Percentiles rank a stretch among this genome's conserved stretches.
phyloP scores from a whole-genome alignment of 1,139 yeast species.

The Magnusiomyces paraingens region DNA sequence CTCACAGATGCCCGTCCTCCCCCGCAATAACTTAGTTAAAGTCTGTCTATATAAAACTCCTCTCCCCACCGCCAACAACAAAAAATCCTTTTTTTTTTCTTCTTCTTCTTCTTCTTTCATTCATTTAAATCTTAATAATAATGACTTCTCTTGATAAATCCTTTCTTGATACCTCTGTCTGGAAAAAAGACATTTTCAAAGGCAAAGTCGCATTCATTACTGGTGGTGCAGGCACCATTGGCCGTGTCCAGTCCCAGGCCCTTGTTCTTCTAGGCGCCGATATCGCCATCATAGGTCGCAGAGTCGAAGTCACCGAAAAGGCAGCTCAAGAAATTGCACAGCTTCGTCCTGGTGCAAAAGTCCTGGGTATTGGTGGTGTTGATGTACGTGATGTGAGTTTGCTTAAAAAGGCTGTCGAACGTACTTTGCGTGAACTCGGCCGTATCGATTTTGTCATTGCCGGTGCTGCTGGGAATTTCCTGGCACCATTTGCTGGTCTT shows the following conservation, averaged over 20 bases:
- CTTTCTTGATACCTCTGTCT: slow-evolving; percentile 29
- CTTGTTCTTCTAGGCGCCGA: slow-evolving; percentile 74
- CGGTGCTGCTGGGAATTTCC: slow-evolving; percentile 93
- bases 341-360: slow-evolving; percentile 55
- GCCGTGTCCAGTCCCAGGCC: slow-evolving; percentile 82
- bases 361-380: slow-evolving; percentile 57
- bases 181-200: slow-evolving; percentile 59
- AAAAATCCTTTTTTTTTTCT: neutral
- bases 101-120: neutral
- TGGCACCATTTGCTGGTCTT: slow-evolving; percentile 69
- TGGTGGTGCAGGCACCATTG: slow-evolving; percentile 93
- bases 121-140: neutral
- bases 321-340: slow-evolving; percentile 60
- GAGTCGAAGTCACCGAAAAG: slow-evolving; percentile 50
- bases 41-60: no score
- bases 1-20: no score
- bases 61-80: no score
- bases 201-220: slow-evolving; percentile 87
- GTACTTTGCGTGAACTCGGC: slow-evolving; percentile 61
- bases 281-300: slow-evolving; percentile 81
- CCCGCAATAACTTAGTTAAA: no score
- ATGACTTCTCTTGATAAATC: slow-evolving; percentile 10
- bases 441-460: slow-evolving; percentile 78
- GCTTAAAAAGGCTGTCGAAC: slow-evolving; percentile 53
- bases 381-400: slow-evolving; percentile 70